Conservation (phyloP, 2,329 filamentous ascomycete species). For the Boeremia exigua region DNA sequence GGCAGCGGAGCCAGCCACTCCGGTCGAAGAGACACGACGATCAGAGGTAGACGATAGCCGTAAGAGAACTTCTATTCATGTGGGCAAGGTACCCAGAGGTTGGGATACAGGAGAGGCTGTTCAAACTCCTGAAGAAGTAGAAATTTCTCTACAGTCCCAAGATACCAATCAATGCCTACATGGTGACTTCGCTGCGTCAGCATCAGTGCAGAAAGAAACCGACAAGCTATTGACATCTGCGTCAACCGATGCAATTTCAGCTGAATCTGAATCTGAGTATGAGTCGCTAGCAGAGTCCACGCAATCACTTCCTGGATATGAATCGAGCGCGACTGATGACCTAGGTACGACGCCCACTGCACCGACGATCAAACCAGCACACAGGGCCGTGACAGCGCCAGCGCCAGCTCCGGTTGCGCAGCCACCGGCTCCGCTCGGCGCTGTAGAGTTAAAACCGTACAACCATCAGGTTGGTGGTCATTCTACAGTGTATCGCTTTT, state of each 20-base stretch:
- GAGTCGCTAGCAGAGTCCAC: constrained; percentile 51
- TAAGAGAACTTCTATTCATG: constrained; percentile 35
- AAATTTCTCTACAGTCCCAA: constrained; percentile 67
- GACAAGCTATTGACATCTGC: constrained; percentile 46
- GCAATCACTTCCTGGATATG: constrained; percentile 55
- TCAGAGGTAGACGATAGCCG: constrained; percentile 34
- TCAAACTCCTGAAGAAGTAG: constrained; percentile 59
- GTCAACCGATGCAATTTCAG: constrained; percentile 34
- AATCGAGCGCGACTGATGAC: constrained; percentile 63
- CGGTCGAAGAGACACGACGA: constrained; percentile 32
- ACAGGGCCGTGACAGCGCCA: constrained; percentile 35
- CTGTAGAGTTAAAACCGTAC: constrained; percentile 95
- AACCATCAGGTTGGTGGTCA: constrained; percentile 97
- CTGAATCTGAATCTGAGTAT: constrained; percentile 52
- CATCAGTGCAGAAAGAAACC: constrained; percentile 48
- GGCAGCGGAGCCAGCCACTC: constrained; percentile 45
- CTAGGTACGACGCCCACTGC: constrained; percentile 50
- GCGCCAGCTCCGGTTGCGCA: constrained; percentile 31
- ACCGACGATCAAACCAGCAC: constrained; percentile 37
- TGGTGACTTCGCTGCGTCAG: constrained; percentile 59
- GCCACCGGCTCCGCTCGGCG: constrained; percentile 72
- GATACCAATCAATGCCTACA: constrained; percentile 66
- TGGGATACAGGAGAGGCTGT: constrained; percentile 38
- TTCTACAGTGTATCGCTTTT: constrained; percentile 95
- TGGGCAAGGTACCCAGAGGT: constrained; percentile 36